Evolutionary conservation across 805 yeast genomes (phyloP), one percentile per base, ranked within the genome.

Genomic region (Zygotorulaspora florentina): DNA sequence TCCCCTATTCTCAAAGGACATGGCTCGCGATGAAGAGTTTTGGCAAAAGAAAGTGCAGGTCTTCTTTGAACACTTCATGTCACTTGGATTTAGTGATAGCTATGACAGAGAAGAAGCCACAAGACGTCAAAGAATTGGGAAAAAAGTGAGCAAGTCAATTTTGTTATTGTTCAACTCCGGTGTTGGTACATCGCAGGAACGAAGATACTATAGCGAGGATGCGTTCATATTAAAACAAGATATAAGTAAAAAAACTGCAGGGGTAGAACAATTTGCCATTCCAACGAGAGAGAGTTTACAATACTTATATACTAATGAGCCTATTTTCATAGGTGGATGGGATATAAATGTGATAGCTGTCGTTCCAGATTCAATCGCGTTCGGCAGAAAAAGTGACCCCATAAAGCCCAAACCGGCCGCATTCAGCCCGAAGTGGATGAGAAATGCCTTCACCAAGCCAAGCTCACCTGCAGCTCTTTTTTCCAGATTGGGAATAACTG

Each of bases 1-100:
- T 55, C 98, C 99, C 0, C 83, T 89, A 58, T 69, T 93, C 27
- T 65, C 81, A 1, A 55, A 58, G 29, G 58, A 67, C 20, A 44
- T 62, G 38, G 62, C 65, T 0, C 67, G 74, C 34, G 73, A 77
- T 36, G 75, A 76, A 35, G 79, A 79, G 41, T 87, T 91, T 58
- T 91, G 97, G 96, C 78, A 79, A 41, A 72, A 70, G 38, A 82
- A 83, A 39, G 81, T 89, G 0, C 96, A 90, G 65, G 81, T 82
- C 20, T 87, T 90, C 58, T 77, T 84, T 58, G 95, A 89, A 59
- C 77, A 83, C 45, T 82, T 93, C 68, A 83, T 86, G 64, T 67
- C 74, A 16, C 80, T 87, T 61, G 78, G 80, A 35, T 79, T 91
- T 40, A 81, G 89, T 51, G 77, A 81, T 46, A 76, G 90, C 20